phyloP scores from a whole-genome alignment of 768 basidiomycete genomes.

The Lanmaoa rubissima region DNA sequence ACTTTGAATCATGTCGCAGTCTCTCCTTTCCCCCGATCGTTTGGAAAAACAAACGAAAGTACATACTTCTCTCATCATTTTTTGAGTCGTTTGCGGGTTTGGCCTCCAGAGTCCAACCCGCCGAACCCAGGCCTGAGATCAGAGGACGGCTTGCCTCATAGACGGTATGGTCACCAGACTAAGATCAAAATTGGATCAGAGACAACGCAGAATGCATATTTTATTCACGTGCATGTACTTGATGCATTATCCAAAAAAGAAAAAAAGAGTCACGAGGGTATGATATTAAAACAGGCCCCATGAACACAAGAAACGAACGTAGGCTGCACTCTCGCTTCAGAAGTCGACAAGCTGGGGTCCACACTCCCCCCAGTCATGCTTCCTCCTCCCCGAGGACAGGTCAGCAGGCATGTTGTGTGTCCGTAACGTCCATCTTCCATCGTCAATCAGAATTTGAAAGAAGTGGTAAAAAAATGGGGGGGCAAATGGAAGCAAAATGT shows the following conservation, averaged over 20 bases:
- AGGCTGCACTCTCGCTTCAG: conserved; percentile 7
- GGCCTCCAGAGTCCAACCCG: no score
- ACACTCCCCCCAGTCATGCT: background rate
- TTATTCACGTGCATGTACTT: no score
- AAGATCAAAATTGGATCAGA: no score
- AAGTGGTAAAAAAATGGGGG: background rate
- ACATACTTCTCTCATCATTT: no score
- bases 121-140: no score
- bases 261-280: background rate
- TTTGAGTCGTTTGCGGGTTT: no score
- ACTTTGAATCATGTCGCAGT: no score
- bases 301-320: conserved; percentile 19
- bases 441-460: conserved; percentile 12
- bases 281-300: conserved; percentile 14
- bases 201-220: no score
- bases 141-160: no score
- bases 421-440: conserved; percentile 27
- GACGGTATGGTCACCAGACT: no score
- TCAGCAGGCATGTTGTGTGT: conserved; percentile 19
- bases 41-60: no score
- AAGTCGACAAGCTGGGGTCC: background rate
- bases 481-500: background rate
- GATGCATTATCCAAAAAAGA: background rate
- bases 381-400: conserved; percentile 11
- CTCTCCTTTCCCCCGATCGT: no score